Conservation (phyloP, 2,329 filamentous ascomycete genomes). For the Epichloe uncinata region DNA sequence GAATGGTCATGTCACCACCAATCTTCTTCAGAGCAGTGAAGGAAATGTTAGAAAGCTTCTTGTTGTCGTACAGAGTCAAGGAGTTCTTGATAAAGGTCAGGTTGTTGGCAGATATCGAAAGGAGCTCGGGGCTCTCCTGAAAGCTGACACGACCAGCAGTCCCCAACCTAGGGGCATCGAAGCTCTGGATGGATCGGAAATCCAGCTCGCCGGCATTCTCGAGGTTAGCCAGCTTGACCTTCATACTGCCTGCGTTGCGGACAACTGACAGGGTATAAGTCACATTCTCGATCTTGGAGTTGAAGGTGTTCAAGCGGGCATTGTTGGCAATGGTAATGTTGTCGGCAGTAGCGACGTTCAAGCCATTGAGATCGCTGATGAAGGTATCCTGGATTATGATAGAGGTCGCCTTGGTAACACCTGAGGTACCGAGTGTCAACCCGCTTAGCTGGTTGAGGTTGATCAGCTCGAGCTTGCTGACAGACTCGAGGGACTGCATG, state of each 20-base stretch:
- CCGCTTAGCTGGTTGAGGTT: conserved; percentile 50
- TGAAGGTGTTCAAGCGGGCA: conserved; percentile 59
- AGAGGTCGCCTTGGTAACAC: conserved; percentile 51
- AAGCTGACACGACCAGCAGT: conserved; percentile 63
- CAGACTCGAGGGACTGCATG: conserved; percentile 50
- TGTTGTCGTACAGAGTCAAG: conserved; percentile 51
- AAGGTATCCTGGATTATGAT: conserved; percentile 79
- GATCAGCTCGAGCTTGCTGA: conserved; percentile 56
- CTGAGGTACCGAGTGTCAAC: conserved; percentile 34
- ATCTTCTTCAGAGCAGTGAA: conserved; percentile 56
- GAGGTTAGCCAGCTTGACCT: conserved; percentile 65
- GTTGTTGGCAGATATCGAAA: conserved; percentile 47
- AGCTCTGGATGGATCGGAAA: conserved; percentile 62
- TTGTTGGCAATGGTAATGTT: conserved; percentile 85
- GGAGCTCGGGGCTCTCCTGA: conserved; percentile 60
- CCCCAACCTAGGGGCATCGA: conserved; percentile 60
- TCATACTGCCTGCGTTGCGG: conserved; percentile 64
- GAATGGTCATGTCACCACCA: conserved; percentile 68
- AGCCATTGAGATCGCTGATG: conserved; percentile 63
- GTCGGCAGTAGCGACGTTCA: conserved; percentile 62
- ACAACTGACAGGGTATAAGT: conserved; percentile 57
- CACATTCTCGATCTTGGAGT: conserved; percentile 66
- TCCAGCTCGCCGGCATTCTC: conserved; percentile 36
- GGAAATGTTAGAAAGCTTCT: conserved; percentile 56
- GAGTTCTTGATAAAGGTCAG: conserved; percentile 45